Conservation (phyloP, 148 eudicot genomes). For the Spergularia bocconei region DNA sequence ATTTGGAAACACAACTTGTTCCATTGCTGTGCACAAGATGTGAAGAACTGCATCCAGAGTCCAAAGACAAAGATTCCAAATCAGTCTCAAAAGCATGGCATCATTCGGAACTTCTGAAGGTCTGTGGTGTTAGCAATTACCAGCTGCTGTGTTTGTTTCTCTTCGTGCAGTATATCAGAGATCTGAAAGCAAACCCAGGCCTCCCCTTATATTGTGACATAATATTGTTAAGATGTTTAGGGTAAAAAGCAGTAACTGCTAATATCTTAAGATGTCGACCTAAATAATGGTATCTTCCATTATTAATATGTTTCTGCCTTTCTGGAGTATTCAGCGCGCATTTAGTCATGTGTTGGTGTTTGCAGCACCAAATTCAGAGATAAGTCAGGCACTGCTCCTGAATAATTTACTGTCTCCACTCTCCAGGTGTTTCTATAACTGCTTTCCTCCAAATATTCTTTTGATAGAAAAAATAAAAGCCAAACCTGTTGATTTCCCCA, state of each 20-base stretch:
- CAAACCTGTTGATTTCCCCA: too few species aligned
- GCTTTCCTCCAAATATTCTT: too few species aligned
- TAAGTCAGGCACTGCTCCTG: too few species aligned
- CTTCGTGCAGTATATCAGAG: not conserved
- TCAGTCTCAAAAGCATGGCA: slow-evolving; percentile 52
- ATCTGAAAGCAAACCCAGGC: not conserved
- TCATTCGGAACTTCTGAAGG: slow-evolving; percentile 89
- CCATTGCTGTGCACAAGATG: slow-evolving; percentile 68
- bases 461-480: too few species aligned
- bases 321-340: too few species aligned
- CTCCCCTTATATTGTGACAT: not conserved
- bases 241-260: not conserved
- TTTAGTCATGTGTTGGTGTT: too few species aligned
- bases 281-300: too few species aligned
- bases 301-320: too few species aligned
- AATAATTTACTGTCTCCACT: too few species aligned
- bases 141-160: not conserved
- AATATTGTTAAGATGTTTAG: not conserved
- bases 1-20: slow-evolving; percentile 88
- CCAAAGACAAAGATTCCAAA: slow-evolving; percentile 43
- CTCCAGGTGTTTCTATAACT: too few species aligned
- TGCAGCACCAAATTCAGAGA: too few species aligned
- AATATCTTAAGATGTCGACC: not conserved
- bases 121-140: slow-evolving; percentile 24
- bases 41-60: slow-evolving; percentile 47